Evolutionary conservation across 495 filamentous ascomycete genomes (phyloP), one percentile per base, ranked within the genome.

Genomic region (Aspergillus ostianus): DNA sequence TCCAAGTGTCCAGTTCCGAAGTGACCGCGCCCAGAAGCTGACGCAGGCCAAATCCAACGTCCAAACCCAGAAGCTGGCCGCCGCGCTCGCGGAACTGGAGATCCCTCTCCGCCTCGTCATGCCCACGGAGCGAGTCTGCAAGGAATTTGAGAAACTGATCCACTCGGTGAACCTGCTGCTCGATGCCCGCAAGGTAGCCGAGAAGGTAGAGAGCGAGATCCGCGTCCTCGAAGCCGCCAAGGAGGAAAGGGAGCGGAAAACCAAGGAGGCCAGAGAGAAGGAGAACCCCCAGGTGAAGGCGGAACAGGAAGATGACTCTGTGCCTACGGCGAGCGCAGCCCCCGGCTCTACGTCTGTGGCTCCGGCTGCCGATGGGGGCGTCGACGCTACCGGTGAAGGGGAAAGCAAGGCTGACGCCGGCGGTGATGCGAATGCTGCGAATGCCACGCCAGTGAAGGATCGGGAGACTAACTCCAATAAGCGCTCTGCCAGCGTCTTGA

Each of bases 171-270:
- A 87, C 32, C 69, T 82, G 13, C 73, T 98, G 18, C 80, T 98
- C 1, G 94, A 98, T 62, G 78, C 89, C 12, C 79, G 91, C 56
- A 97, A 97, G 75, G 72, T 92, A 10, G 77, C 82, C 6, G 94
- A 98, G 71, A 96, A 95, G 73, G 74, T 97, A 0, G 90, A 93
- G 54, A 85, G 84, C 13, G 94, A 98, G 75, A 85, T 95, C 55
- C 85, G 83, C 57, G 76, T 95, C 2, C 77, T 90, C 50, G 84
- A 86, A 69, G 85, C 84, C 17, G 27, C 85, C 78, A 76, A 79
- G 80, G 84, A 82, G 0, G 86, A 88, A 62, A 75, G 83, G 57
- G 88, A 87, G 63, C 71, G 68, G 26, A 74, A 74, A 67, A 56
- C 62, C 5, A 58, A 57, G 9, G 70, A 72, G 56, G 57, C 54